Evolutionary conservation across 495 filamentous ascomycete species (phyloP), one percentile per base, ranked within the genome.

Genomic region (Sabuloglossum arenarium): DNA sequence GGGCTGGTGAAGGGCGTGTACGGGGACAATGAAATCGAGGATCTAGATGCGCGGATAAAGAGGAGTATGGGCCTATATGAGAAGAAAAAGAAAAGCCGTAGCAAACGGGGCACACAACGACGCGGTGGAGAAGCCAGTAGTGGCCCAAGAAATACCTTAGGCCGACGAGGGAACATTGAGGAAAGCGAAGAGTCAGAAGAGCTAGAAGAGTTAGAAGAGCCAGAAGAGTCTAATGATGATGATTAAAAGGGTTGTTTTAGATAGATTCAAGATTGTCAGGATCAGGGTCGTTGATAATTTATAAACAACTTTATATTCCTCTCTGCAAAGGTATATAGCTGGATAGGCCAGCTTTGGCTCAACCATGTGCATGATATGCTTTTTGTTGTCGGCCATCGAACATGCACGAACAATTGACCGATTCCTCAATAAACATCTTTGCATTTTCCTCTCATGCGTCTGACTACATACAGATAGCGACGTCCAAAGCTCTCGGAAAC

Each of bases 1-100:
- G 78, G 77, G 1, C 62, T 97, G 53, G 79, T 90, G 3, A 75
- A 75, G 55, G 70, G 69, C 56, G 81, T 85, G 14, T 81, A 81
- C 63, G 70, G 68, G 4, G 57, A 59, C n/a, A 28, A 21, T 43
- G 25, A 10, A 12, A 24, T n/a, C 3, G 57, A 59, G 9, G 56
- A 59, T 32, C 52, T 59, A 6, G 57, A 59, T 16, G 52, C 28
- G 19, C 52, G 57, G 19, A 39, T 59, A 29, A 37, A 21, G 27
- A 37, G 57, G 21, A 59, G 57, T 30, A 54, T 59, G 30, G 57
- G 57, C 47, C 12, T 59, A n/a, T 11, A 58, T 14, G 50, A 46
- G n/a, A 53, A 52, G 5, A 28, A 12, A 25, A 54, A 51, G 28
- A 43, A 31, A 6, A 19, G 11, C 28, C 21, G 19, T 25, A 23